Base-by-base conservation (phyloP, 73 alveolate species). In the Diophrys sp. region DNA sequence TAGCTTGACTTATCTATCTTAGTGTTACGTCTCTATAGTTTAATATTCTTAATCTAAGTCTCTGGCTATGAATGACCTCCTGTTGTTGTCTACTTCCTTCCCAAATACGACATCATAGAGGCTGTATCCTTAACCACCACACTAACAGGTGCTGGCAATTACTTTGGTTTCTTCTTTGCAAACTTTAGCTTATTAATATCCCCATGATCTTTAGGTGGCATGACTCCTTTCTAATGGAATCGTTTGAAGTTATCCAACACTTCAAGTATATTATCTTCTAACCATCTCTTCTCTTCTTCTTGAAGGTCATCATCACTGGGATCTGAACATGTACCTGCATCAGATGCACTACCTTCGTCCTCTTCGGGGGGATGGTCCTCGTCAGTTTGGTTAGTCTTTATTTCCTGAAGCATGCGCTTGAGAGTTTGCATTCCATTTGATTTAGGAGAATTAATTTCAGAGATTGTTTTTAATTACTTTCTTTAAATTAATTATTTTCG, bases 221-320 rank as follows among this genome's bases (percentile, higher is more conserved):
- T 11, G 5, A 11, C 5, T 44, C 62, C 62, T 68, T 68, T 2
- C 2, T 44, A 26, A 28, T 68, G 29, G 55, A 68, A 68, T 5
- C 29, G 23, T 2, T 25, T 25, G 31, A 68, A 68, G 29, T 68
- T 68, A 25, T 68, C 75, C 34, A 68, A 25, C 1, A 68, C 75
- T 29, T 68, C 54, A 28, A 68, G 75, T 26, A 68, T 68, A 68
- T 68, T 68, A 14, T 29, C 75, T 5, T 68, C 27, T 5, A 68
- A 31, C 75, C 54, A 68, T 31, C 29, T 24, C 54, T 68, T 1
- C 25, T 68, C 75, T 29, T 68, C 29, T 29, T 68, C 75, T n/a
- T 68, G 28, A 8, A 79, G 27, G 29, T 68, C 75, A 27, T 68
- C 75, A 25, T 30, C 75, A 25, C 56, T 25, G 1, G 75, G 75